A percentile compares a stretch with the other conserved stretches of the same genome.
These are phyloP conservation scores for Psilocybe sp. DNA, from an alignment of 768 basidiomycete genomes.

Conservation along the genomic window DNA sequence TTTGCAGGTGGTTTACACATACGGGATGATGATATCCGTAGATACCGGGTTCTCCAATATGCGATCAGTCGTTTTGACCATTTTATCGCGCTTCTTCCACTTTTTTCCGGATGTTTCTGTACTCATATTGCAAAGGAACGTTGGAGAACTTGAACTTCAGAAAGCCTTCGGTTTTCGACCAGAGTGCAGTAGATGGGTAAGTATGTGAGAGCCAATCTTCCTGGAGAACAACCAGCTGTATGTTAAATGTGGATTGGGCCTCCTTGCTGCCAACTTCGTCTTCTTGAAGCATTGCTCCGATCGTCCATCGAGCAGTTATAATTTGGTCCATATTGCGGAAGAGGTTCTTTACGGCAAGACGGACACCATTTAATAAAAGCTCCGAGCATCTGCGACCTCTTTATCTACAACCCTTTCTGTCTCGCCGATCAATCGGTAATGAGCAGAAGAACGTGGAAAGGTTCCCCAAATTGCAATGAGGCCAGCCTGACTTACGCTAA, in stretches of 20 bases:
- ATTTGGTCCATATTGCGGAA: too few relatives aligned
- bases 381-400: too few relatives aligned
- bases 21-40: neutral
- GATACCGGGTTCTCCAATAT: neutral
- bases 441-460: too few relatives aligned
- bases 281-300: too few relatives aligned
- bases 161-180: neutral
- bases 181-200: neutral
- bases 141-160: neutral
- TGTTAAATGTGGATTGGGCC: neutral
- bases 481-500: too few relatives aligned
- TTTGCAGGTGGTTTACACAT: neutral
- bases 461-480: too few relatives aligned
- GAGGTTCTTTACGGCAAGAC: too few relatives aligned
- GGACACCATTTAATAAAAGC: too few relatives aligned
- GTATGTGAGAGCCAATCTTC: neutral
- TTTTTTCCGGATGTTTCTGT: neutral
- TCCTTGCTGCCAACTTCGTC: neutral
- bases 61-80: neutral
- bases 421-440: too few relatives aligned
- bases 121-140: neutral
- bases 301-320: too few relatives aligned
- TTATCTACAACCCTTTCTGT: too few relatives aligned
- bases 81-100: neutral
- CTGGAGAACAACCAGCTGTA: constrained; percentile 11